Base-by-base conservation (phyloP, 1,139 yeast genomes). In the Sugiyamaella xylanicola region DNA sequence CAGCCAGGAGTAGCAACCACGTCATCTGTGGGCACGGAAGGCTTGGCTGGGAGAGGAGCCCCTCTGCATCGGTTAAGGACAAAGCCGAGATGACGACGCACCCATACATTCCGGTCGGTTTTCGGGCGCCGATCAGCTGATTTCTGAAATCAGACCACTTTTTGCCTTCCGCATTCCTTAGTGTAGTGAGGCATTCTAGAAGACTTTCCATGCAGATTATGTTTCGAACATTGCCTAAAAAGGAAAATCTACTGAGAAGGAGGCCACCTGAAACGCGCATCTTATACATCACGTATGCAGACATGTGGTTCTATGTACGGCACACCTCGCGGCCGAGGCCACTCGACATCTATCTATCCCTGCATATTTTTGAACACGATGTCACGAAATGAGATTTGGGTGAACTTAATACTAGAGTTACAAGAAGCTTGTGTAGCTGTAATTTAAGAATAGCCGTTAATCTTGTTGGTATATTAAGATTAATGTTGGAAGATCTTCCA, bases 401-500 rank as follows among this genome's bases (percentile, higher is more conserved):
- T 25, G 29, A 25, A 25, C 29, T 25, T 25, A 25, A 25, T 25
- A 25, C 29, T 25, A 5, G 5, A 25, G 5, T 5, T 5, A 25
- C 29, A 25, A 32, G 37, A 32, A n/a, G 15, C 15, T 32, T n/a
- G 4, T 32, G 37, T 32, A 4, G 13, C 15, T 8, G 37, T 11
- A 11, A 32, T 8, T 22, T 19, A 20, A 42, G 17, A 42, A 43
- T 15, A 43, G 29, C 47, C 37, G 47, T 27, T 43, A 20, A 20
- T 11, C 22, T 41, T 19, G 45, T 41, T 3, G 13, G 17, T 7
- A 41, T 43, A 32, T 32, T 32, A 43, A 43, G 47, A 43, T 43
- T 43, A 43, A 43, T 43, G 47, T 43, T 43, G 20, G 47, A 43
- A 43, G 47, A 43, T 43, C 47, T 11, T 13, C 13, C 7, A 41